phyloP scores from a whole-genome alignment of 768 basidiomycete genomes.

The Trametes cinnabarina region DNA sequence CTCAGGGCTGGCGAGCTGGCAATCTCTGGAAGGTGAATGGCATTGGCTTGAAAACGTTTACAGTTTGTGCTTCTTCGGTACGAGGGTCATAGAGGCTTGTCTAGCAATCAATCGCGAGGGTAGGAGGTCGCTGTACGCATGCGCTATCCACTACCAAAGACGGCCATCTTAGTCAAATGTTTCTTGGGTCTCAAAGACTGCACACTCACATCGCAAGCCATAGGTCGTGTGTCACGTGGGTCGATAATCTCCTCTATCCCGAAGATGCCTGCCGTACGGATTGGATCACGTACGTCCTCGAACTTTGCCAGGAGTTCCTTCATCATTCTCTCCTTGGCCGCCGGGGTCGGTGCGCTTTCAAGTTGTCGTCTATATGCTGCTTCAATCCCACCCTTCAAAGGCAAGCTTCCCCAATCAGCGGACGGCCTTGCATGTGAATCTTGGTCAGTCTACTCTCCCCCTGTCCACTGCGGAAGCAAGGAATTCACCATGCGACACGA shows the following conservation, averaged over 20 bases:
- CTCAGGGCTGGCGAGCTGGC: slow-evolving; percentile 30
- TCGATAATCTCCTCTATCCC: slow-evolving; percentile 22
- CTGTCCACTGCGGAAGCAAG: too few relatives aligned
- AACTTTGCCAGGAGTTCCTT: slow-evolving; percentile 19
- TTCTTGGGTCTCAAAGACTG: too few relatives aligned
- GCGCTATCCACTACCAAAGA: slow-evolving; percentile 7
- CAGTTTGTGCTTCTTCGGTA: slow-evolving; percentile 11
- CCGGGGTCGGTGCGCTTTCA: slow-evolving; percentile 8
- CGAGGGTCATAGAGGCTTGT: neutral
- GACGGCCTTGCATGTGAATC: slow-evolving; percentile 9
- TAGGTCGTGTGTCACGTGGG: slow-evolving; percentile 17
- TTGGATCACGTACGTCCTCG: slow-evolving; percentile 16
- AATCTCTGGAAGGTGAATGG: slow-evolving; percentile 11
- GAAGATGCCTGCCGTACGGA: slow-evolving; percentile 12
- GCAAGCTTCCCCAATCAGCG: slow-evolving; percentile 21
- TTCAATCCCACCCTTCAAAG: slow-evolving; percentile 20
- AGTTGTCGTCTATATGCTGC: slow-evolving; percentile 22
- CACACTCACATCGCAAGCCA: slow-evolving; percentile 16
- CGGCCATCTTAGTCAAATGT: neutral
- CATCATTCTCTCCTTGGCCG: slow-evolving; percentile 15
- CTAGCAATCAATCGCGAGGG: slow-evolving; percentile 3
- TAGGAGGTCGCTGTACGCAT: slow-evolving; percentile 13
- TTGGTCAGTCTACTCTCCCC: too few relatives aligned
- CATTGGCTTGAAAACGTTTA: too few relatives aligned
- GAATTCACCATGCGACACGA: slow-evolving; percentile 16